Conservation (phyloP, 805 yeast species). For the Yarrowia keelungensis region DNA sequence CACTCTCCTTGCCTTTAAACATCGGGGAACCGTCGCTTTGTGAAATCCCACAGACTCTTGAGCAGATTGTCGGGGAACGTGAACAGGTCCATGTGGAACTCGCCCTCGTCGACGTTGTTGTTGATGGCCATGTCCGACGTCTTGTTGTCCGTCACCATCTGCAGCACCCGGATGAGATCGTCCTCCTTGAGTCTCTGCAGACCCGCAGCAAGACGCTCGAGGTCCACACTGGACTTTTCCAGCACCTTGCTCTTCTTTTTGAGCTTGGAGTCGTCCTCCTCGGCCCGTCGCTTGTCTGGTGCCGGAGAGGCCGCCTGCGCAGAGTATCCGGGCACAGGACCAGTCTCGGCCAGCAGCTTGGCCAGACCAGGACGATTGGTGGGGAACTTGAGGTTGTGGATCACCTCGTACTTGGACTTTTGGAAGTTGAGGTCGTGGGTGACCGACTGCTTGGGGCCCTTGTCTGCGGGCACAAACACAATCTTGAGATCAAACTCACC, state of each 20-base stretch:
- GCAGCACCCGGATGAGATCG: conserved; percentile 91
- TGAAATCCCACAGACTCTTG: conserved; percentile 94
- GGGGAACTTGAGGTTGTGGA: conserved; percentile 79
- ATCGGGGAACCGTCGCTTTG: conserved; percentile 27
- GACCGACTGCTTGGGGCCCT: conserved; percentile 85
- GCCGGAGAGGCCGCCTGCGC: conserved; percentile 40
- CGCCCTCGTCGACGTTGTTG: conserved; percentile 95
- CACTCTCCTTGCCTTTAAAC: not conserved
- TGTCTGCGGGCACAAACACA: conserved; percentile 76
- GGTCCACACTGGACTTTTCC: conserved; percentile 70
- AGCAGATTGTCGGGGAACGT: conserved; percentile 90
- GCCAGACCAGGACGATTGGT: conserved; percentile 74
- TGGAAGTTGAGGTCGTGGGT: conserved; percentile 89
- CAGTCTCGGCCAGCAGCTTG: conserved; percentile 77
- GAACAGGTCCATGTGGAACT: conserved; percentile 93
- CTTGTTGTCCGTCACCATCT: conserved; percentile 95
- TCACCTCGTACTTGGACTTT: conserved; percentile 75
- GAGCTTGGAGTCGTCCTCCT: conserved; percentile 45
- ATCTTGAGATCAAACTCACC: conserved; percentile 94
- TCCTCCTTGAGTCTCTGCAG: conserved; percentile 89
- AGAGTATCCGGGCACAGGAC: conserved; percentile 71
- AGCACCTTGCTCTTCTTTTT: conserved; percentile 52
- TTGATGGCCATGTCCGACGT: conserved; percentile 95
- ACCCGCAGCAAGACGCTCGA: conserved; percentile 89
- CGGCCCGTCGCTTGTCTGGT: conserved; percentile 52